phyloP scores from a whole-genome alignment of 2,329 filamentous ascomycete genomes.

The Volutella citrinella region DNA sequence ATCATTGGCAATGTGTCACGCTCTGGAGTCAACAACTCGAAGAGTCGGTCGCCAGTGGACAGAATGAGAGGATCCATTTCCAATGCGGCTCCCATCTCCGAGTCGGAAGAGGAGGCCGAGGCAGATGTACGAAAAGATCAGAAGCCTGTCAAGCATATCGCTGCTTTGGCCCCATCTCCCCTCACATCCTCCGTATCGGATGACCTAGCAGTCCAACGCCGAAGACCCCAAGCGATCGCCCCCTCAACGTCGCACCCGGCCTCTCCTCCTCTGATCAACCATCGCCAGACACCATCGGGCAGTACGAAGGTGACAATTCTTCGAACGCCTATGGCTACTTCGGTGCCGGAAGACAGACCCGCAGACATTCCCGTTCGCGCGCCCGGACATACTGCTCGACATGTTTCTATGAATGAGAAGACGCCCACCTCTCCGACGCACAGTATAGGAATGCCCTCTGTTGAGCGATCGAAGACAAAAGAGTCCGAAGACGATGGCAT shows the following conservation, averaged over 20 bases:
- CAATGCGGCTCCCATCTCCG: slow-evolving; percentile 38
- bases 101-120: slow-evolving; percentile 38
- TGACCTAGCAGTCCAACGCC: slow-evolving; percentile 14
- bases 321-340: slow-evolving; percentile 26
- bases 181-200: slow-evolving; percentile 23
- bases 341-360: slow-evolving; percentile 29
- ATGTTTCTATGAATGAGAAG: slow-evolving; percentile 18
- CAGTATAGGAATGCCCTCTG: slow-evolving; percentile 37
- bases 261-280: slow-evolving; percentile 12
- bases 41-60: slow-evolving; percentile 32
- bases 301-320: slow-evolving; percentile 37
- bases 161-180: slow-evolving; percentile 22
- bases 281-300: slow-evolving; percentile 20
- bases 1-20: slow-evolving; percentile 19
- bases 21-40: slow-evolving; percentile 17
- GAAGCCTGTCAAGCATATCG: slow-evolving; percentile 15
- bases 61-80: slow-evolving; percentile 26
- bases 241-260: slow-evolving; percentile 11
- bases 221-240: slow-evolving; percentile 18
- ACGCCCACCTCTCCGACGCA: slow-evolving; percentile 24
- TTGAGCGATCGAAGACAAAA: slow-evolving; percentile 34
- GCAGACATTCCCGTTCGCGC: slow-evolving; percentile 33
- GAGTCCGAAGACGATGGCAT: slow-evolving; percentile 34
- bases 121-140: slow-evolving; percentile 17
- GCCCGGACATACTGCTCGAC: slow-evolving; percentile 20